These are phyloP conservation scores for Ramaria sp. DNA, from an alignment of 768 basidiomycete species.

Conservation along the genomic window DNA sequence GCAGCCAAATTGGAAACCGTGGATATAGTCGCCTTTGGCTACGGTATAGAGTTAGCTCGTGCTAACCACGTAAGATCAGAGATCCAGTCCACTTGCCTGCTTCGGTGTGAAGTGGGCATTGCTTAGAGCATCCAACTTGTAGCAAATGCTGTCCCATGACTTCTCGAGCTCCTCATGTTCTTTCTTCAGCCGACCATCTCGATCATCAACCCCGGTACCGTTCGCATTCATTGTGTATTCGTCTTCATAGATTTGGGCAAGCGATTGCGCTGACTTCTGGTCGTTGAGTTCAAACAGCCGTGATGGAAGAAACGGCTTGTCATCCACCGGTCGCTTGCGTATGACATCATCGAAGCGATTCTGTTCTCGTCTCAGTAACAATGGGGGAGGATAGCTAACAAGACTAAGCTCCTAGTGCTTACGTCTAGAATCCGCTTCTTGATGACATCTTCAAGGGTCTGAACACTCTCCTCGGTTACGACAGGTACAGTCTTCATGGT, in stretches of 20 bases:
- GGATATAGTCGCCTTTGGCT: conserved; percentile 87
- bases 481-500: conserved; percentile 78
- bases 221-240: conserved; percentile 68
- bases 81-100: conserved; percentile 42
- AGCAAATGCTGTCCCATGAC: conserved; percentile 76
- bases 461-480: conserved; percentile 81
- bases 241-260: conserved; percentile 94
- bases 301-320: conserved; percentile 87
- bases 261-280: conserved; percentile 74
- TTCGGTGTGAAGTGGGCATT: conserved; percentile 96
- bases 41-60: not conserved
- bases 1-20: conserved; percentile 76
- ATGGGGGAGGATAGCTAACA: not conserved
- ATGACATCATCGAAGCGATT: conserved; percentile 49
- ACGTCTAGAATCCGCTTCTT: conserved; percentile 79
- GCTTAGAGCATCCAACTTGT: conserved; percentile 86
- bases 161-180: conserved; percentile 83
- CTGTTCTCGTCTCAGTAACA: not conserved
- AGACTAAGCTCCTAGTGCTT: conserved; percentile 12
- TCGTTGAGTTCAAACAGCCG: conserved; percentile 84
- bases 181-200: conserved; percentile 79
- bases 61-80: not conserved
- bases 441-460: conserved; percentile 79
- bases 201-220: conserved; percentile 49
- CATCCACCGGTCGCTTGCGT: conserved; percentile 65